Evolutionary conservation across 2,329 filamentous ascomycete species (phyloP).

Genomic region (Xylaria sp.): DNA sequence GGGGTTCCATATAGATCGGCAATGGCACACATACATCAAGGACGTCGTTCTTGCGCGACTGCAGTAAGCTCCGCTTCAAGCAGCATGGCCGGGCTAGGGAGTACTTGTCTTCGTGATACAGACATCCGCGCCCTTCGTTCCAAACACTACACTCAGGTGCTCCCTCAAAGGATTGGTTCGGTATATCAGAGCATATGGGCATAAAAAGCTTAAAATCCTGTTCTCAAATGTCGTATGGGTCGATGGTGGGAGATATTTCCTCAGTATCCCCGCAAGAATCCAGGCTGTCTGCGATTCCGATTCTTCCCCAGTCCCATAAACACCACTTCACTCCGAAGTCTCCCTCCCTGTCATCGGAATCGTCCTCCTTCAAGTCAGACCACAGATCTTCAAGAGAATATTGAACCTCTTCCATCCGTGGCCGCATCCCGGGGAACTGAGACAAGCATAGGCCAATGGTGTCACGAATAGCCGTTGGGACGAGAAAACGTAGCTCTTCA

Average conservation of each 20-base stretch:
- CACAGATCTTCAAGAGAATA: neutral
- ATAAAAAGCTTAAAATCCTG: neutral
- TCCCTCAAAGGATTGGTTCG: neutral
- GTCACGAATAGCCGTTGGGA: neutral
- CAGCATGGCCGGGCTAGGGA: too few species aligned
- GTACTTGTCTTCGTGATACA: too few species aligned
- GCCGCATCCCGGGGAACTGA: neutral
- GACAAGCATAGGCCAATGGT: constrained; percentile 1
- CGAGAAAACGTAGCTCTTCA: neutral
- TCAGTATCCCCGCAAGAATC: neutral
- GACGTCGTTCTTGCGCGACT: too few species aligned
- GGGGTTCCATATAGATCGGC: too few species aligned
- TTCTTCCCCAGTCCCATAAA: neutral
- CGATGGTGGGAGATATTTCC: neutral
- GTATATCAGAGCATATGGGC: neutral
- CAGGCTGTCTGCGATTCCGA: neutral
- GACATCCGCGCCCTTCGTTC: too few species aligned
- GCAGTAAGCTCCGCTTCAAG: too few species aligned
- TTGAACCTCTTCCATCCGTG: neutral
- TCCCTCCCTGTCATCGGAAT: neutral
- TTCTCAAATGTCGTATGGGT: neutral
- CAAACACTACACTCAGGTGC: too few species aligned
- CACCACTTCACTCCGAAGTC: neutral
- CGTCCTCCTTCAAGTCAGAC: neutral
- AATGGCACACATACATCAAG: too few species aligned